These are phyloP conservation scores for Jaapia argillacea DNA, from an alignment of 768 basidiomycete genomes.

Conservation along the genomic window DNA sequence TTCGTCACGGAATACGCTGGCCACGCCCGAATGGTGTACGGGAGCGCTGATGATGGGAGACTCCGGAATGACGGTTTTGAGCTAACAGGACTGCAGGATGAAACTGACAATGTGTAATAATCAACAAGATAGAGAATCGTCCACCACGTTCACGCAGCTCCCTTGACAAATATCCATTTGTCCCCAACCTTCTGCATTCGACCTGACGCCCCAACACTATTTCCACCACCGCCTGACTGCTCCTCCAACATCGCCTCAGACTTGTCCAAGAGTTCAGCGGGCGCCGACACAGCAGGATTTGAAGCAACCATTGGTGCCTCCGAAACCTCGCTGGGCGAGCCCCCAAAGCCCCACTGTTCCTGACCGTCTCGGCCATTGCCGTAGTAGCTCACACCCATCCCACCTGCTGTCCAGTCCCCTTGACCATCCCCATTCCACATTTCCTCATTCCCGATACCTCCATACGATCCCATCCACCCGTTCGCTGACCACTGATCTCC, in stretches of 20 bases:
- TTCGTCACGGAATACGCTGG: constrained; percentile 22
- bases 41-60: constrained; percentile 12
- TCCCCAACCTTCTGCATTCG: constrained; percentile 65
- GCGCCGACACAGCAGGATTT: neutral
- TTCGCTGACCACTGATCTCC: constrained; percentile 3
- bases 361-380: constrained; percentile 21
- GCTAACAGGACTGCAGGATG: constrained; percentile 32
- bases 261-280: no score
- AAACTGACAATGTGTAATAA: constrained; percentile 28
- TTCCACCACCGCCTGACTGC: constrained; percentile 10
- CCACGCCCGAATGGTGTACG: constrained; percentile 35
- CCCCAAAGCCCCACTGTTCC: constrained; percentile 46
- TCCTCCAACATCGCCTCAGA: constrained; percentile 2
- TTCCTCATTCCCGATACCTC: constrained; percentile 1
- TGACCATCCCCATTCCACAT: neutral
- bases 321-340: neutral
- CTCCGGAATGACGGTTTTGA: constrained; percentile 32
- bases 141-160: constrained; percentile 10
- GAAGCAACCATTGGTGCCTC: neutral
- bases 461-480: constrained; percentile 5
- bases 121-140: constrained; percentile 15
- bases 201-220: constrained; percentile 26
- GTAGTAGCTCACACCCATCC: constrained; percentile 24
- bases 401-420: constrained; percentile 5
- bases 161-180: constrained; percentile 57